Evolutionary conservation across 1,139 yeast species (phyloP), one percentile per base, ranked within the genome.

Genomic region (Zhuliangozyma parablackwelliae): DNA sequence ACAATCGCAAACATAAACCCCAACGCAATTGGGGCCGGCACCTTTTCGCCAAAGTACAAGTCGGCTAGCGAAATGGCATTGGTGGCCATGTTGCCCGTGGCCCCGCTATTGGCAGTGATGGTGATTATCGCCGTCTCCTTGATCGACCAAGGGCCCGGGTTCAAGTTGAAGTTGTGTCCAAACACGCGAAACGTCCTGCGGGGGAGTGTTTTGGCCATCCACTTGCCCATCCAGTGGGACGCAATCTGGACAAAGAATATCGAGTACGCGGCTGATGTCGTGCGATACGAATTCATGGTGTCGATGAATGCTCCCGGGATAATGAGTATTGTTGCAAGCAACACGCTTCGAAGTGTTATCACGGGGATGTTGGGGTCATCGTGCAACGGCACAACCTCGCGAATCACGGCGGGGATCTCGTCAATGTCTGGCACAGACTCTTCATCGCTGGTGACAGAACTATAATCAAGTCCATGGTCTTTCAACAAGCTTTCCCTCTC

Each of bases 101-200:
- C 75, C 10, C 75, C 69, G 36, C 69, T 61, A 26, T 65, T 67
- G 1, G 75, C 75, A 1, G 75, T 65, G 21, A 70, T 56, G 2
- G 75, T 68, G 9, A 69, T 60, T 50, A 68, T 46, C 0, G 69
- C 71, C 0, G 72, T 60, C 46, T 71, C 76, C 37, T 69, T 68
- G 25, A 69, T 62, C 2, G 72, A 54, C 74, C 74, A 70, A 1
- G 75, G 75, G 1, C 73, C 71, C 0, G 75, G 75, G 38, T 69
- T 69, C 29, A 68, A 44, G 35, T 50, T 53, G 42, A 65, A 56
- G 25, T 43, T 42, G 31, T 47, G 44, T 2, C 54, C 46, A 6
- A 49, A 41, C 3, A 54, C 5, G 7, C 47, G 49, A 7, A 65
- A 45, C 9, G 44, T 40, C 32, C 49, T 54, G 9, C 48, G 39